These are phyloP conservation scores for Alnus rubra DNA, from an alignment of 306 rosid genomes.

Conservation along the genomic window DNA sequence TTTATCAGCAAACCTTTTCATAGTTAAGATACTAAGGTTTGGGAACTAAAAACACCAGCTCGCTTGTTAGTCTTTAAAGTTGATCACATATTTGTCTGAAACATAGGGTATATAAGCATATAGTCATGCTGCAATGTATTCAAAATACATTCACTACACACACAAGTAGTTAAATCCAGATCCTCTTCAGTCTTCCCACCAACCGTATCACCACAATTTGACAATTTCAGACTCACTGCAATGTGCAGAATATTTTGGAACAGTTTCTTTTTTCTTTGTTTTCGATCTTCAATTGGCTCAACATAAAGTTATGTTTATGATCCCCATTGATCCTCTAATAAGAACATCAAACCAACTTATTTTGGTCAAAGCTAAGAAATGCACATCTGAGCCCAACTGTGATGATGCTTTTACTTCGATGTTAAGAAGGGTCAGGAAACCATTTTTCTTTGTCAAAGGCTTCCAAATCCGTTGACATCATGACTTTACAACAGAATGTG, in stretches of 20 bases:
- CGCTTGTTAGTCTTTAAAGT: neutral
- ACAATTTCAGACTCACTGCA: neutral
- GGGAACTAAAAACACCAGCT: neutral
- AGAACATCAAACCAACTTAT: neutral
- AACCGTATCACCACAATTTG: neutral
- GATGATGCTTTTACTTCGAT: neutral
- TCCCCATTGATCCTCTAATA: neutral
- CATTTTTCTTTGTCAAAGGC: neutral
- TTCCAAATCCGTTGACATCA: neutral
- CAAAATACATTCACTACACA: neutral
- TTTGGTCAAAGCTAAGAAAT: neutral
- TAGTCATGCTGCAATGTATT: neutral
- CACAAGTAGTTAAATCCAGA: neutral
- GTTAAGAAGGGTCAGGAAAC: neutral
- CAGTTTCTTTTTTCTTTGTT: too few relatives aligned
- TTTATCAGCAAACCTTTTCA: conserved; percentile 11
- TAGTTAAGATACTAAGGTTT: neutral
- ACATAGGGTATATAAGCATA: neutral
- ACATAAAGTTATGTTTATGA: neutral
- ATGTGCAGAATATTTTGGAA: neutral
- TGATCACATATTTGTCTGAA: neutral
- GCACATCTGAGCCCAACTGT: neutral
- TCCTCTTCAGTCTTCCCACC: neutral
- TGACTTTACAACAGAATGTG: neutral
- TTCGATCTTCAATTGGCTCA: neutral